Evolutionary conservation across 2,329 filamentous ascomycete genomes (phyloP).

Genomic region (Plectosphaerella plurivora): DNA sequence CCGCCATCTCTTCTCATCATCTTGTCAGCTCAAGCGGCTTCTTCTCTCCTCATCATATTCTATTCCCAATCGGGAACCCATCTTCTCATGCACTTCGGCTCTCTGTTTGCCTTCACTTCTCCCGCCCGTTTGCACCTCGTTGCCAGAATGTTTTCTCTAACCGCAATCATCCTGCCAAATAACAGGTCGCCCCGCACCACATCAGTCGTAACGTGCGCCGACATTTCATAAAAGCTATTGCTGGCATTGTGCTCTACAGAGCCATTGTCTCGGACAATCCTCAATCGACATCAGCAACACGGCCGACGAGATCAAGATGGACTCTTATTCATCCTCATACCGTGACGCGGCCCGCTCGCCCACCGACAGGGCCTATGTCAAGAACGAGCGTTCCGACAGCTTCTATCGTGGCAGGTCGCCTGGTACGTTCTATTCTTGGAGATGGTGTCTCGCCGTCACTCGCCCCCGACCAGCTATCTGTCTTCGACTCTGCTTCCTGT

Average conservation of each 20-base stretch:
- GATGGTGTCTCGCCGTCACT: too few relatives aligned
- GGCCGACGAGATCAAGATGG: slow-evolving; percentile 33
- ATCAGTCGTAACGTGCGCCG: too few relatives aligned
- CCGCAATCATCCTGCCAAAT: slow-evolving; percentile 47
- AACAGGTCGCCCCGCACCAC: slow-evolving; percentile 32
- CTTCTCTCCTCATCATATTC: slow-evolving; percentile 9
- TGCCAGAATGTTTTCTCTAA: slow-evolving; percentile 49
- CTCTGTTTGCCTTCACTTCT: slow-evolving; percentile 3
- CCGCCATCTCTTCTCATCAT: not conserved
- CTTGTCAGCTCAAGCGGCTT: not conserved
- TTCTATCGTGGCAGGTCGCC: slow-evolving; percentile 67
- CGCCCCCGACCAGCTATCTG: not conserved
- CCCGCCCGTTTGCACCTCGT: slow-evolving; percentile 3
- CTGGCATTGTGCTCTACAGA: too few relatives aligned
- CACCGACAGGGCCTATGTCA: slow-evolving; percentile 45
- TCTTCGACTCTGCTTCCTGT: not conserved
- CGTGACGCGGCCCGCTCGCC: slow-evolving; percentile 52
- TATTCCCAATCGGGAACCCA: slow-evolving; percentile 5
- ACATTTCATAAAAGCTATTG: too few relatives aligned
- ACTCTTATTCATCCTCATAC: slow-evolving; percentile 46
- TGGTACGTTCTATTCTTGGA: slow-evolving; percentile 45
- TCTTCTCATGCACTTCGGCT: slow-evolving; percentile 8
- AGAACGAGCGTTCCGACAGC: slow-evolving; percentile 52
- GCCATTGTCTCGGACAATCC: slow-evolving; percentile 6
- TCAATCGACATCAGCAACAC: slow-evolving; percentile 5